Base-by-base conservation (phyloP, 371 early-diverging fungal genomes). In the Globomyces sp. region DNA sequence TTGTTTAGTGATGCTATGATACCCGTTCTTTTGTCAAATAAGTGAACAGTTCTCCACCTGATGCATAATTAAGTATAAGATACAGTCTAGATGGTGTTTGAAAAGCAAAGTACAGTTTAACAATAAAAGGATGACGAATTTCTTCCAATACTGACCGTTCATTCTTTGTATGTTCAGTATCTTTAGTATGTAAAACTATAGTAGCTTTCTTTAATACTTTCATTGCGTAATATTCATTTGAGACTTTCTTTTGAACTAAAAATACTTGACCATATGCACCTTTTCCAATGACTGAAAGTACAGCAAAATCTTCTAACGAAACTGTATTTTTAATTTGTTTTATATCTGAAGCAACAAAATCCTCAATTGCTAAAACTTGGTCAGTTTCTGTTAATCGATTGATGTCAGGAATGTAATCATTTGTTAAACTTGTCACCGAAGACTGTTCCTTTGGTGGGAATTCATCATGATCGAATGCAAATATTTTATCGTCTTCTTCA, bases 51-150 rank as follows among this genome's bases (percentile, higher is more conserved):
- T 86, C 87, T 45, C 88, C 90, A 6, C 90, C 88, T 24, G 84
- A 87, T 9, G 98, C 95, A 75, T 95, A 99, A 75, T 95, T 92
- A 68, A 87, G 71, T 63, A 86, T 79, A 61, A 88, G 68, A 69
- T 74, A 84, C 11, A 87, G 69, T 66, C 80, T 74, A 37, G 65
- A 71, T 1, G 79, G 63, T 13, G 95, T 92, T 76, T 96, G 94
- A 75, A 99, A 96, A 6, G 97, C 95, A 73, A 92, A 95, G 75
- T 88, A 89, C 57, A 99, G 85, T 74, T 91, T 91, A 55, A 98
- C 99, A 70, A 99, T 92, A 71, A 98, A 99, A 0, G 96, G 95
- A 67, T 93, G 93, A 6, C 82, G 82, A 8, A 91, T 87, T 36
- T 86, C 88, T 67, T 88, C 89, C 42, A 92, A 74, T 52, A 92